A percentile compares a stretch with the other conserved stretches of the same genome.
Conservation (phyloP, 345 rosid genomes). For the Salix purpurea region DNA sequence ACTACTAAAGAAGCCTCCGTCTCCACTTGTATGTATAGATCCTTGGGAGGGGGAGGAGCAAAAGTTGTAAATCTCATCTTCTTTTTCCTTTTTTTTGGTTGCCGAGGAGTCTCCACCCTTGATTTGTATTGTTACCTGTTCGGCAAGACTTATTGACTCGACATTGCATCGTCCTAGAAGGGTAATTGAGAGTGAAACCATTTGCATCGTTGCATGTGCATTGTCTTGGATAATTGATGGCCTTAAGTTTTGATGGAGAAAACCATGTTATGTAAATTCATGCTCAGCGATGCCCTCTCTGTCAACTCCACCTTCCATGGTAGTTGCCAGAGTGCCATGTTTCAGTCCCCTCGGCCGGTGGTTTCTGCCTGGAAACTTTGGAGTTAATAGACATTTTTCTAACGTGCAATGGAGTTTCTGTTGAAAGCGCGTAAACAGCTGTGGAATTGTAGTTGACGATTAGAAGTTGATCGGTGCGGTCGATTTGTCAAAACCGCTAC, state of each 20-base stretch:
- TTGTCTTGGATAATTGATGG: not conserved
- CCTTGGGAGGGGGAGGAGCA: slow-evolving; percentile 10
- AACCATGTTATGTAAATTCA: not conserved
- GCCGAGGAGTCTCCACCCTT: slow-evolving; percentile 1
- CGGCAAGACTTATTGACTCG: not conserved
- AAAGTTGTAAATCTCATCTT: slow-evolving; percentile 27
- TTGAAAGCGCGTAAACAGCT: too few species aligned
- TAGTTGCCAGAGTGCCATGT: too few species aligned
- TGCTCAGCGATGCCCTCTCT: not conserved
- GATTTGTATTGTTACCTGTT: slow-evolving; percentile 14
- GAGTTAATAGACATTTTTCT: not conserved
- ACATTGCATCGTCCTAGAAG: not conserved
- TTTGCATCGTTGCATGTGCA: not conserved
- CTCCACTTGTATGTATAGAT: slow-evolving; percentile 38
- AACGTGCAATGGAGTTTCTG: not conserved
- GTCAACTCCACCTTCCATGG: too few species aligned
- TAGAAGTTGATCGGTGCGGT: too few species aligned
- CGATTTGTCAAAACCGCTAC: too few species aligned
- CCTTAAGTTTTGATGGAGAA: not conserved
- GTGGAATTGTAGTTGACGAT: not conserved
- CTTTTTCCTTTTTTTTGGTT: not conserved
- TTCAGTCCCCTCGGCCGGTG: not conserved
- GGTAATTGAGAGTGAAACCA: not conserved
- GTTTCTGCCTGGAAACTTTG: not conserved
- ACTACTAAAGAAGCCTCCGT: slow-evolving; percentile 19